Evolutionary conservation across 176 grass and related monocot genomes (phyloP).

Genomic region (Carex scoparia): DNA sequence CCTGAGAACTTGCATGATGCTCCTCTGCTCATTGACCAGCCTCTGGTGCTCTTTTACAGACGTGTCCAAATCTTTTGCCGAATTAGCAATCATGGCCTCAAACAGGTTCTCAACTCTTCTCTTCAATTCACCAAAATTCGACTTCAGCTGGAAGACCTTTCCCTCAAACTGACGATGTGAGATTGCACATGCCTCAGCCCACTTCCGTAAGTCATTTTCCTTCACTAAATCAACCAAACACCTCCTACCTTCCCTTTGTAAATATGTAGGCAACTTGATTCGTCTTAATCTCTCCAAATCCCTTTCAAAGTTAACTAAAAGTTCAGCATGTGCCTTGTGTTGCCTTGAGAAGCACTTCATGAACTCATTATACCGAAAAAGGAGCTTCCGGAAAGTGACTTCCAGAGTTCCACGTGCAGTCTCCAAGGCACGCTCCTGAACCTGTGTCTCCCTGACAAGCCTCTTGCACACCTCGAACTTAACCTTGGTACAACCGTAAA

Average conservation of each 20-base stretch:
- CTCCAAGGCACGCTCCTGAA: constrained; percentile 82
- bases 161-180: constrained; percentile 68
- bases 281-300: constrained; percentile 60
- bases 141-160: constrained; percentile 63
- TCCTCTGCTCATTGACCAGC: constrained; percentile 75
- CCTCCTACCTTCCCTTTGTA: constrained; percentile 52
- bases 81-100: constrained; percentile 55
- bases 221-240: constrained; percentile 80
- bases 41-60: constrained; percentile 63
- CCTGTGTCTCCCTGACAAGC: constrained; percentile 70
- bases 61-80: constrained; percentile 66
- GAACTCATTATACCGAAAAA: constrained; percentile 62
- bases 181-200: constrained; percentile 53
- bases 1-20: constrained; percentile 93
- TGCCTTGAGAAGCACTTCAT: constrained; percentile 62
- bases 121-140: constrained; percentile 63
- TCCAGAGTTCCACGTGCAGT: constrained; percentile 83
- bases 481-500: constrained; percentile 42
- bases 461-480: constrained; percentile 73
- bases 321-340: constrained; percentile 46
- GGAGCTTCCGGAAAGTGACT: constrained; percentile 61
- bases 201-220: constrained; percentile 61
- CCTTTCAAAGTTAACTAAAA: constrained; percentile 70
- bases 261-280: constrained; percentile 50
- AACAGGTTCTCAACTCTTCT: constrained; percentile 68